These are phyloP conservation scores for Centella asiatica DNA, from an alignment of 129 eudicot species.

Conservation along the genomic window DNA sequence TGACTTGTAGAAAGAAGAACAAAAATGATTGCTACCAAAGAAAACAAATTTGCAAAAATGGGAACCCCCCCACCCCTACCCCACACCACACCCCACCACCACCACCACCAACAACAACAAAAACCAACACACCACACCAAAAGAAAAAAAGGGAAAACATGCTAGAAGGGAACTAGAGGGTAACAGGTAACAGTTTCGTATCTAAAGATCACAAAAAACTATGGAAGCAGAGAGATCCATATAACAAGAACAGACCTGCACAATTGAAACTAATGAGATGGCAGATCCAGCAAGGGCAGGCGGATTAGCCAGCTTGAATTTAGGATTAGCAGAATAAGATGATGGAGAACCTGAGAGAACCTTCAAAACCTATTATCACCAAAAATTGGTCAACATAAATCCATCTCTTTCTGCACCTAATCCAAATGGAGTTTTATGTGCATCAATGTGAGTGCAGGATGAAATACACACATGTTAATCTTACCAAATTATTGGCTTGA, in stretches of 20 bases:
- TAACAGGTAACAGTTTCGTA: too few relatives aligned
- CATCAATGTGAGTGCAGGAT: constrained; percentile 22
- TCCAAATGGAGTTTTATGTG: neutral
- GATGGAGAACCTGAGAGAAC: constrained; percentile 88
- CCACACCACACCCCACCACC: too few relatives aligned
- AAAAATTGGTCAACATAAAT: constrained; percentile 1
- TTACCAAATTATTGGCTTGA: constrained; percentile 28
- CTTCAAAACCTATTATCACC: constrained; percentile 47
- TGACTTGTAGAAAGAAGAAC: too few relatives aligned
- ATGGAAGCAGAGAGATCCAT: neutral
- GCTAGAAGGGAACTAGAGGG: too few relatives aligned
- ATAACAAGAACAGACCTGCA: constrained; percentile 43
- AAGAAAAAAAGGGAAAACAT: too few relatives aligned
- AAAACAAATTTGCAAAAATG: too few relatives aligned
- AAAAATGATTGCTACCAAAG: too few relatives aligned
- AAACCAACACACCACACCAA: too few relatives aligned
- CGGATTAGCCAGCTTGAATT: constrained; percentile 61
- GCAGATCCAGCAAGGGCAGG: constrained; percentile 76
- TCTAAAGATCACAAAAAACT: neutral
- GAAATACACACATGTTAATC: neutral
- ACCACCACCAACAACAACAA: too few relatives aligned
- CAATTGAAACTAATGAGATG: constrained; percentile 77
- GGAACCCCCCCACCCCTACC: too few relatives aligned
- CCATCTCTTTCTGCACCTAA: neutral
- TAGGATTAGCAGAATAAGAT: constrained; percentile 86